A percentile compares a stretch with the other conserved stretches of the same genome.
Evolutionary conservation across 345 rosid genomes (phyloP).

Genomic region (Aquilaria sinensis): DNA sequence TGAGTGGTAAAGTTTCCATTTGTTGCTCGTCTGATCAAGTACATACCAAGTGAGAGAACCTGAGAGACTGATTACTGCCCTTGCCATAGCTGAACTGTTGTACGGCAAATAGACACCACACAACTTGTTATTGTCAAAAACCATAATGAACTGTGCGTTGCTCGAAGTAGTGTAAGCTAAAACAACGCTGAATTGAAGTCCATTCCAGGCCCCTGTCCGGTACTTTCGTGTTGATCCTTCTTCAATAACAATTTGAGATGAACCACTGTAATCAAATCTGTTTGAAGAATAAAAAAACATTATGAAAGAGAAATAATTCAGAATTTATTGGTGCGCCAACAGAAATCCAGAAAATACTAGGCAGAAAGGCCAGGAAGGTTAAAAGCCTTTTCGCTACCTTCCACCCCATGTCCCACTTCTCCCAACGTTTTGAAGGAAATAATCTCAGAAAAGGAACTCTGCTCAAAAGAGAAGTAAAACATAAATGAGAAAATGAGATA

Average conservation of each 20-base stretch:
- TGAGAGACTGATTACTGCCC: background rate
- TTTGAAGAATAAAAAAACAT: background rate
- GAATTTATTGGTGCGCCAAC: no score
- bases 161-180: background rate
- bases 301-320: no score
- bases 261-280: slow-evolving; percentile 23
- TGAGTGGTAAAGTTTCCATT: background rate
- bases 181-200: slow-evolving; percentile 16
- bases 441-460: no score
- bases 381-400: no score
- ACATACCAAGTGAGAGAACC: slow-evolving; percentile 29
- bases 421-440: no score
- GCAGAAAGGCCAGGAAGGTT: no score
- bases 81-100: no score
- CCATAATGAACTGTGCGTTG: background rate
- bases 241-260: slow-evolving; percentile 24
- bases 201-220: slow-evolving; percentile 30
- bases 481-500: no score
- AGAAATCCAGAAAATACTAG: no score
- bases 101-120: no score
- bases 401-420: no score
- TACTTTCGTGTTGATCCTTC: slow-evolving; percentile 16
- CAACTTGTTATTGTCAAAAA: background rate
- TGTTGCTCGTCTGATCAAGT: slow-evolving; percentile 16
- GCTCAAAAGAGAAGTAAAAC: no score